phyloP scores from a whole-genome alignment of 352 stramenopile genomes.

The Pythium brachiatum region DNA sequence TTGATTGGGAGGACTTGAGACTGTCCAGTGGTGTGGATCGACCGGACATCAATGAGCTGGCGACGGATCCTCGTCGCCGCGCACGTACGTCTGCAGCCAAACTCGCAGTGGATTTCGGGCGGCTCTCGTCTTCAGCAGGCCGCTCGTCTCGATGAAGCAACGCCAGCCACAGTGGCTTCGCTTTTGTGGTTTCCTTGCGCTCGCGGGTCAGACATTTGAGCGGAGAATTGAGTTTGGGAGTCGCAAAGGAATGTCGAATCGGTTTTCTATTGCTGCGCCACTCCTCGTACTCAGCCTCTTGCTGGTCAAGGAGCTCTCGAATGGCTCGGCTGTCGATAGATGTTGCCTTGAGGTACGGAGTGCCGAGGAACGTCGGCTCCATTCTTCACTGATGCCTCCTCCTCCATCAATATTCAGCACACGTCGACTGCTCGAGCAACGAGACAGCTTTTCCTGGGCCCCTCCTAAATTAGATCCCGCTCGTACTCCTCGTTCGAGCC shows the following conservation, averaged over 20 bases:
- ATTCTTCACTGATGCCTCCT: conserved; percentile 19
- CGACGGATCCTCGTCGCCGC: neutral
- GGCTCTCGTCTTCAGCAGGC: neutral
- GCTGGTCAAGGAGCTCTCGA: conserved; percentile 47
- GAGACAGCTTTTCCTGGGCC: neutral
- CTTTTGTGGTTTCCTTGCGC: neutral
- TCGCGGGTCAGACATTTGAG: conserved; percentile 16
- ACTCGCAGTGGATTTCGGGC: neutral
- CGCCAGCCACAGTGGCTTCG: conserved; percentile 29
- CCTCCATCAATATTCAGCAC: neutral
- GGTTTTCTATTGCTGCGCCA: conserved; percentile 40
- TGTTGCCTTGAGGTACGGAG: conserved; percentile 42
- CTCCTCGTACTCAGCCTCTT: conserved; percentile 45
- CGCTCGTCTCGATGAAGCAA: conserved; percentile 13
- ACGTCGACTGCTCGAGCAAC: neutral
- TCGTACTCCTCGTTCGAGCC: neutral
- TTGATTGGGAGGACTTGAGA: neutral
- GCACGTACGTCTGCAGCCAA: neutral
- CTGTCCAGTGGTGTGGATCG: neutral
- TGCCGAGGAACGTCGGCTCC: conserved; percentile 54
- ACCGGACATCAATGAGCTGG: neutral
- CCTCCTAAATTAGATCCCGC: conserved; percentile 18
- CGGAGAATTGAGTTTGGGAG: conserved; percentile 47
- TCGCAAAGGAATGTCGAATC: conserved; percentile 45
- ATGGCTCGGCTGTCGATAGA: conserved; percentile 41